A percentile compares a stretch with the other conserved stretches of the same genome.
phyloP scores from a whole-genome alignment of 176 grass and related monocot species.

The Cocos nucifera region DNA sequence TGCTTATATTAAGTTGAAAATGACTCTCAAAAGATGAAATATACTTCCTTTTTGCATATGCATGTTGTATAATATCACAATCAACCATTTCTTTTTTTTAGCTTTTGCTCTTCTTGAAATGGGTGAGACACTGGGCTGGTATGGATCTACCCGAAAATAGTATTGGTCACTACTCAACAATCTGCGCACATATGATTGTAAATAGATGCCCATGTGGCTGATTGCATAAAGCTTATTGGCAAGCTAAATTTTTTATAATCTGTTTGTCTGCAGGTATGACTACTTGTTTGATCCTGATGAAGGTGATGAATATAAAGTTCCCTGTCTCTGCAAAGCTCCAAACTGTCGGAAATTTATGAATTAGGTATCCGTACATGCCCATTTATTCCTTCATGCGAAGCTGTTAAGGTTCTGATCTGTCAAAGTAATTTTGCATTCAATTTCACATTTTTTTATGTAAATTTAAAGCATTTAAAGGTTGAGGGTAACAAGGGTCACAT shows the following conservation, averaged over 20 bases:
- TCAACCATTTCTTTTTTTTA: no score
- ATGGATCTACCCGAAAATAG: no score
- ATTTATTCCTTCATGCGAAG: conserved; percentile 7
- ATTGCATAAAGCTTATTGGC: background rate
- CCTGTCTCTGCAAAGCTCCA: conserved; percentile 76
- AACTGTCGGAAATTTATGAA: conserved; percentile 98
- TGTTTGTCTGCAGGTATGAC: conserved; percentile 61
- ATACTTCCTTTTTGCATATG: no score
- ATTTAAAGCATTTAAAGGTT: conserved; percentile 20
- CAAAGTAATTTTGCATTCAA: background rate
- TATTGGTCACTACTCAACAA: no score
- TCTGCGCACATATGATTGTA: no score
- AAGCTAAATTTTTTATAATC: conserved; percentile 15
- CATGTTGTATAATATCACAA: no score
- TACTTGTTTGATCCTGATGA: conserved; percentile 97
- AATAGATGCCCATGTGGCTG: no score
- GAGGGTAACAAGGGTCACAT: conserved; percentile 26
- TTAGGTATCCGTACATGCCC: conserved; percentile 43
- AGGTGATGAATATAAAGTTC: conserved; percentile 88
- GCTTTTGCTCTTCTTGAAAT: no score
- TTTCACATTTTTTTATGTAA: conserved; percentile 30
- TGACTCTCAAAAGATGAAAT: no score
- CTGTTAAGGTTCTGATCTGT: background rate
- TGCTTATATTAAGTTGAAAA: no score
- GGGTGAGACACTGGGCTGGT: no score